A percentile compares a stretch with the other conserved stretches of the same genome.
Conservation (phyloP, 192 early-diverging fungal genomes). For the Coemansia sp. region DNA sequence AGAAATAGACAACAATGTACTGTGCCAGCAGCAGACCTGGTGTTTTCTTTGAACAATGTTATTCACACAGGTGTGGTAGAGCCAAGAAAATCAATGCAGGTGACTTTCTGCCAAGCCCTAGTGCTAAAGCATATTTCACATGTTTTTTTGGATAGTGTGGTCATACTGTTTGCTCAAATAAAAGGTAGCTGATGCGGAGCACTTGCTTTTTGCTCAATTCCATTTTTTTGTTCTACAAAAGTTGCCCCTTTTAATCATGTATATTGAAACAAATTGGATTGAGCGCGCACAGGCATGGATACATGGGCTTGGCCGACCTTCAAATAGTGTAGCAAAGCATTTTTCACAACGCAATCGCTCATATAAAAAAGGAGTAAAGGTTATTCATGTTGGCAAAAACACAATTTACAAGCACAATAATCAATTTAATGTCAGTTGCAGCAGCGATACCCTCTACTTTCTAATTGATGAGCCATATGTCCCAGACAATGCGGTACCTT, state of each 20-base stretch:
- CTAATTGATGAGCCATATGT: constrained; percentile 4
- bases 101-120: not conserved
- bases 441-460: not conserved
- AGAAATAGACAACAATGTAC: not conserved
- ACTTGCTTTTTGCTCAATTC: not conserved
- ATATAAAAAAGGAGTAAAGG: not conserved
- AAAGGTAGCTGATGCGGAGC: not conserved
- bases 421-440: too few relatives aligned
- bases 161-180: not conserved
- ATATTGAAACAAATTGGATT: not conserved
- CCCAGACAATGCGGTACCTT: constrained; percentile 30
- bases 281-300: not conserved
- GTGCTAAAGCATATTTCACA: not conserved
- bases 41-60: not conserved
- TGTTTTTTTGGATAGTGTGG: not conserved
- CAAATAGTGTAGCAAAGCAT: not conserved
- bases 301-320: not conserved
- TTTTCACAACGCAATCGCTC: not conserved
- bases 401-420: not conserved
- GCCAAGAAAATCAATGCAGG: not conserved
- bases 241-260: not conserved
- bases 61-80: not conserved
- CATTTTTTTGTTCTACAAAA: not conserved
- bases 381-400: not conserved
- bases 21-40: not conserved